A percentile compares a stretch with the other conserved stretches of the same genome.
Evolutionary conservation across 768 basidiomycete species (phyloP).

Genomic region (Tylopilus intermedius): DNA sequence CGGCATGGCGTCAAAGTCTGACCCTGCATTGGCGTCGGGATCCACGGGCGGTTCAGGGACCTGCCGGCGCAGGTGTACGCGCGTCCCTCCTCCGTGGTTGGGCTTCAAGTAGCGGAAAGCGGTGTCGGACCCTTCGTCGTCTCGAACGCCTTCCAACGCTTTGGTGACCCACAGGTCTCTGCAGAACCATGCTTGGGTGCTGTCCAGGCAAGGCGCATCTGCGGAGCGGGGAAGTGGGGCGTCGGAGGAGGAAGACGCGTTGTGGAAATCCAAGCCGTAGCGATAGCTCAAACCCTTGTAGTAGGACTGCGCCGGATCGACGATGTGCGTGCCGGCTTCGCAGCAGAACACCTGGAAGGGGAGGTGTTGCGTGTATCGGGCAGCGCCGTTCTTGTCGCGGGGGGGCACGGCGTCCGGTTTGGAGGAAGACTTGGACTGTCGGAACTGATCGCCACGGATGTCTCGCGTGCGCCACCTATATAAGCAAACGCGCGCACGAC

Average conservation of each 20-base stretch:
- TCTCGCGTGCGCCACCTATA: conserved; percentile 93
- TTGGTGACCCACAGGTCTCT: conserved; percentile 92
- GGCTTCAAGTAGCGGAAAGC: conserved; percentile 7
- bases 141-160: conserved; percentile 71
- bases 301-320: conserved; percentile 94
- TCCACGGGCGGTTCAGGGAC: conserved; percentile 39
- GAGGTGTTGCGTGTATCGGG: conserved; percentile 84
- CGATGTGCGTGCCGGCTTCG: conserved; percentile 94
- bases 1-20: conserved; percentile 85
- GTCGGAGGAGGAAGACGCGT: conserved; percentile 65
- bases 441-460: conserved; percentile 96
- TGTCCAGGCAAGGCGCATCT: conserved; percentile 89
- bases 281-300: conserved; percentile 87
- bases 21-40: conserved; percentile 76
- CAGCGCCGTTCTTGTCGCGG: conserved; percentile 74
- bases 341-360: conserved; percentile 99
- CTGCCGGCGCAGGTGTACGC: conserved; percentile 30
- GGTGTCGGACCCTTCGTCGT: conserved; percentile 34
- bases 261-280: conserved; percentile 75
- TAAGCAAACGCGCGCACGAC: not conserved
- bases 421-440: conserved; percentile 91
- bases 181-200: conserved; percentile 97
- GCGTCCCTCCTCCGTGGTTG: conserved; percentile 15
- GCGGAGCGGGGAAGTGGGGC: conserved; percentile 53
- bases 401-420: conserved; percentile 89